These are phyloP conservation scores for Polychaeton citri DNA, from an alignment of 2,329 filamentous ascomycete genomes.

Conservation along the genomic window DNA sequence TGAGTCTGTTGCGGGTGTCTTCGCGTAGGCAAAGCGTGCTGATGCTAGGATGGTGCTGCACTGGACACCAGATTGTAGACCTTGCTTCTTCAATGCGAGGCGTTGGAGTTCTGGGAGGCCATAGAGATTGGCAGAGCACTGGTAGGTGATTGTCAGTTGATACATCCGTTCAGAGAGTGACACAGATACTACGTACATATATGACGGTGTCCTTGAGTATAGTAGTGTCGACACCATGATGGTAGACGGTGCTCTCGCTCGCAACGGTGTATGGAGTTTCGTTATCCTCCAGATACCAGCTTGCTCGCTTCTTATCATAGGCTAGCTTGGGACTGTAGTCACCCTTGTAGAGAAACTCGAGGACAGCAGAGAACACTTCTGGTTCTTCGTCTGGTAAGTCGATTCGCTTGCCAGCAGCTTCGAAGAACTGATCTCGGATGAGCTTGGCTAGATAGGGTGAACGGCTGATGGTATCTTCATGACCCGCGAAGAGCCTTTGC, in stretches of 20 bases:
- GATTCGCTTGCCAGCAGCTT: conserved; percentile 53
- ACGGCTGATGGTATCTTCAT: conserved; percentile 67
- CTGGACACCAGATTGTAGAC: conserved; percentile 70
- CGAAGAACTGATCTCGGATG: conserved; percentile 51
- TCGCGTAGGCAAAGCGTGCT: conserved; percentile 77
- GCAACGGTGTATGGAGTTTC: conserved; percentile 9
- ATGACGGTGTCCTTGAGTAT: conserved; percentile 81
- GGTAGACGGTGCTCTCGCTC: conserved; percentile 54
- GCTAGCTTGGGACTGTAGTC: conserved; percentile 78
- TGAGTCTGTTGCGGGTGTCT: conserved; percentile 84
- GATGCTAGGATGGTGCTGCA: conserved; percentile 75
- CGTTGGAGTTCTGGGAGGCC: conserved; percentile 74
- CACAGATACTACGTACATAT: conserved; percentile 40
- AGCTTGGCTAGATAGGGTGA: conserved; percentile 67
- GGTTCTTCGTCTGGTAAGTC: conserved; percentile 74
- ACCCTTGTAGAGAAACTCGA: conserved; percentile 88
- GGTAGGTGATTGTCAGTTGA: conserved; percentile 5
- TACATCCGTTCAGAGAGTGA: conserved; percentile 1
- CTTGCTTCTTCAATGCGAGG: conserved; percentile 75
- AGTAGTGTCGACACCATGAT: conserved; percentile 49
- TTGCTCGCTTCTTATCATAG: conserved; percentile 67
- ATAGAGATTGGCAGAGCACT: conserved; percentile 72
- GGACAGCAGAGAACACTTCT: conserved; percentile 77
- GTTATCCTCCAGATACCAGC: conserved; percentile 65
- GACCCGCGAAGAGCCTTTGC: conserved; percentile 75